Evolutionary conservation across 345 rosid species (phyloP).

Genomic region (Eucalyptus fibrosa): DNA sequence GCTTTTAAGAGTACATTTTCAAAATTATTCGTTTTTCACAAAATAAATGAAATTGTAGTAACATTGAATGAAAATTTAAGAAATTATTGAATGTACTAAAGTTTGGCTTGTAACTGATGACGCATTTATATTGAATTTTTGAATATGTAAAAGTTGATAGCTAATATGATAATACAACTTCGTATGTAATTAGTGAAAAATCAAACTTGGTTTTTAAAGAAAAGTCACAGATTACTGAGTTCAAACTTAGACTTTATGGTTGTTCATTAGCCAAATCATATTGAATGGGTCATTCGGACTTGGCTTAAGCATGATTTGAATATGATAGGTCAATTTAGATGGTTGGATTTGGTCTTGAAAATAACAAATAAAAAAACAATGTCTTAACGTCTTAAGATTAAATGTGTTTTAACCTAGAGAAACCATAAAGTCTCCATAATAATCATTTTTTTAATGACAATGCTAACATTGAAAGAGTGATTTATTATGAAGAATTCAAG

Average conservation of each 20-base stretch:
- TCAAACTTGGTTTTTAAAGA: neutral
- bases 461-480: neutral
- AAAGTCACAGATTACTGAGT: fast-evolving
- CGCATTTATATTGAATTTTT: neutral
- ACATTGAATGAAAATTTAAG: neutral
- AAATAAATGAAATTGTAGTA: too few relatives aligned
- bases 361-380: neutral
- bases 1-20: fast-evolving
- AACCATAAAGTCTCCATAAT: neutral
- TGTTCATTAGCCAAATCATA: neutral
- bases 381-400: neutral
- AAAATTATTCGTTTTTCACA: fast-evolving
- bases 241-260: neutral
- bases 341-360: neutral
- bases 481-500: neutral
- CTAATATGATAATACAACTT: neutral
- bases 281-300: neutral
- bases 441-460: neutral
- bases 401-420: neutral
- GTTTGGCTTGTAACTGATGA: neutral
- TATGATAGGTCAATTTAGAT: neutral
- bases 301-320: neutral
- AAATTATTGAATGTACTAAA: neutral
- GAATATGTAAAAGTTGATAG: neutral
- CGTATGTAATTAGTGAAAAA: neutral